Evolutionary conservation across 257 asterid genomes (phyloP).

Genomic region (Prunella vulgaris): DNA sequence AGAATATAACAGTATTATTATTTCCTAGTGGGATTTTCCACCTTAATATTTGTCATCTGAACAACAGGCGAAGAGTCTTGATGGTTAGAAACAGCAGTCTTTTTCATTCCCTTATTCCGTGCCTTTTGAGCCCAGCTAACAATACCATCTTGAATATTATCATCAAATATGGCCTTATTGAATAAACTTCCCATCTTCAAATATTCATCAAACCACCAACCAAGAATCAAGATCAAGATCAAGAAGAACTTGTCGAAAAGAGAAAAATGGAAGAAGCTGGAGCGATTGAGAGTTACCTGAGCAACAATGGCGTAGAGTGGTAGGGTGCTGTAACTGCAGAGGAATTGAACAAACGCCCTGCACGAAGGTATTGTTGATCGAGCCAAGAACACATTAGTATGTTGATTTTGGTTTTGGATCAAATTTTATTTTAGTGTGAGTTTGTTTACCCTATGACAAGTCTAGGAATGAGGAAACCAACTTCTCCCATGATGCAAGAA

Average conservation of each 20-base stretch:
- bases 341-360: conserved; percentile 62
- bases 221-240: not conserved
- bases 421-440: not conserved
- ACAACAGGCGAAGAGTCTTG: conserved; percentile 21
- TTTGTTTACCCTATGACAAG: conserved; percentile 72
- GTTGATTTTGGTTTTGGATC: not conserved
- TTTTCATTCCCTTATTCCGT: conserved; percentile 29
- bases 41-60: conserved; percentile 13
- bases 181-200: conserved; percentile 68
- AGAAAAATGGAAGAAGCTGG: not conserved
- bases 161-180: conserved; percentile 62
- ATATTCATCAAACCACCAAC: not conserved
- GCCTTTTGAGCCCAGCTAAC: conserved; percentile 61
- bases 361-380: not conserved
- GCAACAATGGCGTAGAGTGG: conserved; percentile 77
- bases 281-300: conserved; percentile 33
- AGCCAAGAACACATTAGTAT: not conserved
- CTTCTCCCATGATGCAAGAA: conserved; percentile 75
- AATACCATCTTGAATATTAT: conserved; percentile 47
- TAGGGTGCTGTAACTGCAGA: conserved; percentile 81
- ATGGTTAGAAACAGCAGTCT: conserved; percentile 20
- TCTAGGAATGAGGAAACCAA: conserved; percentile 49
- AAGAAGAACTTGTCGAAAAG: not conserved
- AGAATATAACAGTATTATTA: no score
- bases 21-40: conserved; percentile 22